Base-by-base conservation (phyloP, 306 rosid genomes). In the Fragaria vesca region DNA sequence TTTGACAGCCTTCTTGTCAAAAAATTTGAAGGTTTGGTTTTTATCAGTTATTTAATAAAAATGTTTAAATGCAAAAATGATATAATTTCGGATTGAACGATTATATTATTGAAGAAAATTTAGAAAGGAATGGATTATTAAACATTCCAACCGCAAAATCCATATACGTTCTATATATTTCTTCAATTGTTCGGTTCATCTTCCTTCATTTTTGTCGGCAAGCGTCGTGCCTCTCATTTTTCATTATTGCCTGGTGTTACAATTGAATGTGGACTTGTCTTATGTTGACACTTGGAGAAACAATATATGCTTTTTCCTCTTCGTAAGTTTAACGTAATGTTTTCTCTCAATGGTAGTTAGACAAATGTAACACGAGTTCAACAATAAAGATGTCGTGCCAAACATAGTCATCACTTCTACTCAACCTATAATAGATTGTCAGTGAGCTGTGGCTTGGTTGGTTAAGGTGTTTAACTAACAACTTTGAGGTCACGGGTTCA, bases 61-160 rank as follows among this genome's bases (percentile, higher is more conserved):
- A 6, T 6, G 2, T 18, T 18, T 1, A 6, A 6, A 18, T 6
- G 0, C 0, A 16, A 17, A 18, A 18, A 6, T 6, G 2, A 17
- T 52, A 6, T 7, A 7, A 51, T 51, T 15, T 51, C 4, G 20
- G 57, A 51, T 51, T n/a, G 6, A n/a, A 17, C 36, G 36, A 32
- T 32, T 32, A 32, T 32, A 2, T 2, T 32, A 32, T 24, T 24
- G 26, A 24, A 24, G 26, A 6, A 45, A 8, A 55, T 18, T 6
- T 18, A 6, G 4, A 0, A 2, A 20, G 0, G 1, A n/a, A 55
- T 0, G 12, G 4, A n/a, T 20, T 6, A 8, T 20, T 6, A n/a
- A 8, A 55, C 12, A 55, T 55, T 55, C 12, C 12, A n/a, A 55
- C 61, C 0, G 9, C 61, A 8, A 20, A n/a, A 55, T 55, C 24